These are phyloP conservation scores for Myotisia sp. DNA, from an alignment of 2,329 filamentous ascomycete genomes.

Conservation along the genomic window DNA sequence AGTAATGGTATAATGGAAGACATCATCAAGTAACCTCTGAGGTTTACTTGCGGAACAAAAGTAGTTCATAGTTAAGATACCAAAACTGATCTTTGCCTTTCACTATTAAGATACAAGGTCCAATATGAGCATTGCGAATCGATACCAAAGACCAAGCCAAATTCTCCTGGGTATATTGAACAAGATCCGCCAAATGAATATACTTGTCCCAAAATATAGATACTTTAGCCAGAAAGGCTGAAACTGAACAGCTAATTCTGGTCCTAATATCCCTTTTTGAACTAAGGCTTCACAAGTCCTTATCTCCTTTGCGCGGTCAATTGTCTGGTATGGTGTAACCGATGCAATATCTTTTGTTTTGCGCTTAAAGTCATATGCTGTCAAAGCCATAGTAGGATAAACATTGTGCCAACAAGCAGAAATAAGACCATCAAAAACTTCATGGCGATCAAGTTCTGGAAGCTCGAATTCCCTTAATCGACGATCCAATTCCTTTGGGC, in stretches of 20 bases:
- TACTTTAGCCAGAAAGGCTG: slow-evolving; percentile 8
- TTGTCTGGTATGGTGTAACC: slow-evolving; percentile 9
- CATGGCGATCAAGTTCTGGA: slow-evolving; percentile 12
- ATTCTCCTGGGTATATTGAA: neutral
- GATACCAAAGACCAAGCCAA: neutral
- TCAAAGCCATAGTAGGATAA: slow-evolving; percentile 14
- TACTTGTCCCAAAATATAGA: slow-evolving; percentile 4
- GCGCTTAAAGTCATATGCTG: slow-evolving; percentile 13
- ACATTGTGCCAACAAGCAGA: slow-evolving; percentile 14
- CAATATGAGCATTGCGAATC: too few relatives aligned
- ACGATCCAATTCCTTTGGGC: slow-evolving; percentile 4
- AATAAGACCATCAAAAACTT: slow-evolving; percentile 13
- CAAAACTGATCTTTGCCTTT: too few relatives aligned
- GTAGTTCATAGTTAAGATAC: too few relatives aligned
- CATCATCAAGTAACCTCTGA: too few relatives aligned
- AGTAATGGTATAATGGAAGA: too few relatives aligned
- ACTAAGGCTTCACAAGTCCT: slow-evolving; percentile 7
- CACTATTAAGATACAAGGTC: too few relatives aligned
- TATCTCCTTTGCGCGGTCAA: slow-evolving; percentile 6
- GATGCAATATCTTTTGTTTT: slow-evolving; percentile 11
- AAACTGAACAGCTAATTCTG: slow-evolving; percentile 7
- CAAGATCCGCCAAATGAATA: slow-evolving; percentile 1
- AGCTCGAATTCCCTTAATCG: slow-evolving; percentile 13
- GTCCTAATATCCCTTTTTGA: slow-evolving; percentile 7
- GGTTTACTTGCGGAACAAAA: too few relatives aligned